These are phyloP conservation scores for Geranium rotundifolium DNA, from an alignment of 345 rosid species.

Conservation along the genomic window DNA sequence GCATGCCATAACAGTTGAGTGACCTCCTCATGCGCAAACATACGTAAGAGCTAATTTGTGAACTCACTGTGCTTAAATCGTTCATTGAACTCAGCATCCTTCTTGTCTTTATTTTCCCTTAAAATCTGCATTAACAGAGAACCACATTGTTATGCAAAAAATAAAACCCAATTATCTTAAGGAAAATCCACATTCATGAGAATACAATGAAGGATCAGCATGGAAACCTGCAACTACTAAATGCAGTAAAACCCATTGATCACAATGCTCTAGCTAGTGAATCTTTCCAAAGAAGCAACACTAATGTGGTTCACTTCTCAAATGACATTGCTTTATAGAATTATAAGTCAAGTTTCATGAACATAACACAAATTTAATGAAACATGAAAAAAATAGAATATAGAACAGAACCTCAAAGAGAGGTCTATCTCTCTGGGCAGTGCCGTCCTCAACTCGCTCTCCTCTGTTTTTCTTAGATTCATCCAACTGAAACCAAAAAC, in stretches of 20 bases:
- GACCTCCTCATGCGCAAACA: background rate
- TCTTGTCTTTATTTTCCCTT: slow-evolving; percentile 93
- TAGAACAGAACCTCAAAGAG: slow-evolving; percentile 48
- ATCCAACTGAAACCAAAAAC: slow-evolving; percentile 43
- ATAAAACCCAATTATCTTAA: background rate
- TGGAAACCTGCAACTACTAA: background rate
- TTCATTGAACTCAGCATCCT: slow-evolving; percentile 89
- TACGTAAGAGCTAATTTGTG: background rate
- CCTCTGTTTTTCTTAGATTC: slow-evolving; percentile 81
- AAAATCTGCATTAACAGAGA: slow-evolving; percentile 35
- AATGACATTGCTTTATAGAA: background rate
- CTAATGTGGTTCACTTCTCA: background rate
- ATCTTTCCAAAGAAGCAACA: background rate
- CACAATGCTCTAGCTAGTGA: background rate
- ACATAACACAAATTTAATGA: background rate
- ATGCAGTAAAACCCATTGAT: background rate
- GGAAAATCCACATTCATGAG: background rate
- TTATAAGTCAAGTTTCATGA: background rate
- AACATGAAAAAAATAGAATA: background rate
- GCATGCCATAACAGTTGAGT: background rate
- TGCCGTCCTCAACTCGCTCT: slow-evolving; percentile 89
- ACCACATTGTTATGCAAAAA: background rate
- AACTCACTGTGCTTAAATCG: slow-evolving; percentile 89
- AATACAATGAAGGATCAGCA: background rate
- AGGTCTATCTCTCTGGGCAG: slow-evolving; percentile 85